Base-by-base conservation (phyloP, 179 eudicot species). In the Corrigiola litoralis region DNA sequence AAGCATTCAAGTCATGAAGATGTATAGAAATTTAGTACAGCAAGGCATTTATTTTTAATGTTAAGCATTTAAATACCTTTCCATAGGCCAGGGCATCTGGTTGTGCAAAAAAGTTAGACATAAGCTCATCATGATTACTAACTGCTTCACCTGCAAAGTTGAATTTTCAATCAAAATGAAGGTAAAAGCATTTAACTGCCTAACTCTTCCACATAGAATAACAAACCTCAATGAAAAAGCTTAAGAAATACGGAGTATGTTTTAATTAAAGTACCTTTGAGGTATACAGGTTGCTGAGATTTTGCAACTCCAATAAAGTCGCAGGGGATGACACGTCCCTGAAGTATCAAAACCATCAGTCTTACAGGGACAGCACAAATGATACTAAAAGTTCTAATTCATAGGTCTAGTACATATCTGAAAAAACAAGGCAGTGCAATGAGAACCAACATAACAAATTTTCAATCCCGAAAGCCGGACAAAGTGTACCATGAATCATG, bases 81-180 rank as follows among this genome's bases (percentile, higher is more conserved):
- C 99, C 97, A 73, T 91, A 88, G 66, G 99, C 99, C 67, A 95
- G 89, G 72, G 99, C 99, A 80, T 95, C 99, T 45, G 99, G 92
- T 74, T 95, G 99, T 50, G 99, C 99, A 72, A 95, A 95, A 72
- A 95, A 95, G 85, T 95, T 95, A 2, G 99, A 95, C 99, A 95
- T 95, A 56, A 95, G 90, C 84, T 95, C 99, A 82, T 95, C 99
- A 58, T 95, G 99, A 73, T 91, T 95, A 66, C 87, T 83, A 40
- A 88, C 99, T 54, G 81, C 80, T 84, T 95, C 99, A 60, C 87
- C 99, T 95, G 87, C 62, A 78, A 72, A 55, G 52, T 63, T 46
- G 42, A 73, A 51, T 47, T 56, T 20, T 63, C 29, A 21, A 16
- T 65, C 18, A 42, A 33, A 36, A 40, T 5, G 58, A 32, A 17